Conservation (phyloP, 495 filamentous ascomycete species). For the Stereocaulon alpinum region DNA sequence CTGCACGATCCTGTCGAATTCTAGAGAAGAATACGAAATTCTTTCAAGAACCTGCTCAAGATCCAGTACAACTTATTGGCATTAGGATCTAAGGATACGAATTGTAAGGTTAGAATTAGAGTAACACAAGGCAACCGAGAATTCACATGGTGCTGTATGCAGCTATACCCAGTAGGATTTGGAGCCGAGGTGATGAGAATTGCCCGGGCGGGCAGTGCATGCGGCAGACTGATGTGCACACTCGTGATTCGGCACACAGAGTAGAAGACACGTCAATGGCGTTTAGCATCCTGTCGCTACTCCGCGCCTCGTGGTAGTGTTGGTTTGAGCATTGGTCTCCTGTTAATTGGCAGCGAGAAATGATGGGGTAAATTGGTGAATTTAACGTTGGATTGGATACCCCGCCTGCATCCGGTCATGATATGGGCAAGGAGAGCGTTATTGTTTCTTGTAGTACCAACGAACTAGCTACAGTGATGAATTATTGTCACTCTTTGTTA, state of each 20-base stretch:
- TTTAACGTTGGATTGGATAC: no score
- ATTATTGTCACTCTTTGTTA: neutral
- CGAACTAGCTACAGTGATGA: neutral
- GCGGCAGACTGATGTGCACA: conserved; percentile 11
- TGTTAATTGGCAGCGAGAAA: neutral
- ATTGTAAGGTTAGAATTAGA: neutral
- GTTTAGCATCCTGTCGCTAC: neutral
- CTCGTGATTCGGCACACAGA: conserved; percentile 9
- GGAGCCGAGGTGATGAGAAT: conserved; percentile 3
- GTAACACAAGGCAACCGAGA: neutral
- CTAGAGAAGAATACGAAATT: neutral
- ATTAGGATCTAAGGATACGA: no score
- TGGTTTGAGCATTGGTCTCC: neutral
- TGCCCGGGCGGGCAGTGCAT: conserved; percentile 6
- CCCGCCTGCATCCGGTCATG: no score
- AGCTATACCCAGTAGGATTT: neutral
- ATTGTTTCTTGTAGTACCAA: neutral
- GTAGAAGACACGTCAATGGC: conserved; percentile 2
- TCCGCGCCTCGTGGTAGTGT: neutral
- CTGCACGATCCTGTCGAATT: neutral
- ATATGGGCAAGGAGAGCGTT: no score
- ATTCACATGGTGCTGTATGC: neutral
- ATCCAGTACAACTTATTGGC: no score
- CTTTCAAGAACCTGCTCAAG: no score
- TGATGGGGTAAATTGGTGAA: neutral